Evolutionary conservation across 2,329 filamentous ascomycete species (phyloP).

Genomic region (Arthroderma uncinatum): DNA sequence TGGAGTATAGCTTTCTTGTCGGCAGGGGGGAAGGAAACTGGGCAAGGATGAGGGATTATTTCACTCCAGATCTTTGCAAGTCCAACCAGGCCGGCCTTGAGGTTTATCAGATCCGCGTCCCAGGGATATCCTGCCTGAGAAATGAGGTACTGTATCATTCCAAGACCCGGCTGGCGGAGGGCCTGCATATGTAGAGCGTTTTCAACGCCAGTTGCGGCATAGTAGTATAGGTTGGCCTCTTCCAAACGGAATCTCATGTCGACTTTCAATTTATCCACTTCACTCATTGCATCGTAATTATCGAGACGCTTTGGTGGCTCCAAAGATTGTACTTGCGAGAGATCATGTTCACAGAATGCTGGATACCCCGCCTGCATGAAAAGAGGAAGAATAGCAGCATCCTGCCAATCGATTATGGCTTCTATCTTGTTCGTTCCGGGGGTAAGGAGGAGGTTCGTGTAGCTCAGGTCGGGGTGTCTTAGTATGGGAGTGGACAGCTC

Average conservation of each 20-base stretch:
- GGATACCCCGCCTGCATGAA: conserved; percentile 12
- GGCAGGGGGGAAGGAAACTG: conserved; percentile 6
- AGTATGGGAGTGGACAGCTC: conserved; percentile 4
- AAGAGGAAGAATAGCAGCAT: conserved; percentile 10
- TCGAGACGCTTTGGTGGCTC: conserved; percentile 6
- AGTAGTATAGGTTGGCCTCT: conserved; percentile 12
- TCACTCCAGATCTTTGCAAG: conserved; percentile 5
- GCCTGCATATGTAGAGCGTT: conserved; percentile 7
- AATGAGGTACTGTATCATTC: conserved; percentile 11
- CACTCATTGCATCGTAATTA: conserved; percentile 5
- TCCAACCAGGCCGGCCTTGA: conserved; percentile 8
- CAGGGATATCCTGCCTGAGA: conserved; percentile 11
- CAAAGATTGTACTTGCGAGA: conserved; percentile 2
- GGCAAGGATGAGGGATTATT: conserved; percentile 10
- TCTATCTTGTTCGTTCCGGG: conserved; percentile 11
- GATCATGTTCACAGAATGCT: conserved; percentile 11
- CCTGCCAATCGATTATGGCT: conserved; percentile 12
- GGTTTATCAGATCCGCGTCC: conserved; percentile 13
- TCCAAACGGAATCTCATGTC: conserved; percentile 6
- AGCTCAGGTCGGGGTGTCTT: conserved; percentile 10
- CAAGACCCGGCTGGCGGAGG: conserved; percentile 1
- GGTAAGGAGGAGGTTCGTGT: conserved; percentile 9
- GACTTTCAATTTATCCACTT: conserved; percentile 4
- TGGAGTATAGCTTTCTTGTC: conserved; percentile 7
- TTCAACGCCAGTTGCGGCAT: conserved; percentile 9